Evolutionary conservation across 2,329 filamentous ascomycete species (phyloP), one percentile per base, ranked within the genome.

Genomic region (Emericellopsis cladophorae): DNA sequence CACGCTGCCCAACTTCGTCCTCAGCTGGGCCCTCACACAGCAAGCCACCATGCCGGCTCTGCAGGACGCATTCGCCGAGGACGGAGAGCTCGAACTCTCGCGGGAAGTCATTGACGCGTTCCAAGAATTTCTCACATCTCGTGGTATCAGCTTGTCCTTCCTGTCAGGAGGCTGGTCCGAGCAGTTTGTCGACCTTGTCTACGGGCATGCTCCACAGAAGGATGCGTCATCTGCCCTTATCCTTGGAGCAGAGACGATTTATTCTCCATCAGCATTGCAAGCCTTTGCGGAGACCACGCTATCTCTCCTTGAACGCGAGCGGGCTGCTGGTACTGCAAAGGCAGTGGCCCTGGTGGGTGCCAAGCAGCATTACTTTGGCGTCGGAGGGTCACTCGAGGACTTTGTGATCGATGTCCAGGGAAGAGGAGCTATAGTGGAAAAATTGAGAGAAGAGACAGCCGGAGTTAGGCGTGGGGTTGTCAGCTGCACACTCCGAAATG

Each of bases 361-460:
- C 1, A 92, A 92, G 64, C 74, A 76, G 48, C 69, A 89, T 10
- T 92, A 92, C 59, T 92, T 92, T 59, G 85, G 85, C 3, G 85
- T 92, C 5, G 85, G 85, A 0, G 85, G 85, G 0, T 88, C 84
- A 16, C 70, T 92, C 18, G 81, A 87, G 55, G 84, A 84, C 48
- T 86, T 92, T 49, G 63, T 79, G 37, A 59, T 66, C 39, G 65
- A 61, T 46, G 70, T 76, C 34, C 61, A 61, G 41, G 60, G 55
- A 1, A 65, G 65, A 31, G 76, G 74, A 3, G 66, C 62, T 10
- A 46, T 49, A 3, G 68, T 81, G 31, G 57, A 65, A 33, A 63
- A 66, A 38, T 48, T 81, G 29, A 64, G 71, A 43, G 74, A 80
- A 51, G 76, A 81, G 53, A 64, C 65, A 0, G 71, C 76, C 37